These are phyloP conservation scores for Colletotrichum sojae DNA, from an alignment of 2,329 filamentous ascomycete species.

Conservation along the genomic window DNA sequence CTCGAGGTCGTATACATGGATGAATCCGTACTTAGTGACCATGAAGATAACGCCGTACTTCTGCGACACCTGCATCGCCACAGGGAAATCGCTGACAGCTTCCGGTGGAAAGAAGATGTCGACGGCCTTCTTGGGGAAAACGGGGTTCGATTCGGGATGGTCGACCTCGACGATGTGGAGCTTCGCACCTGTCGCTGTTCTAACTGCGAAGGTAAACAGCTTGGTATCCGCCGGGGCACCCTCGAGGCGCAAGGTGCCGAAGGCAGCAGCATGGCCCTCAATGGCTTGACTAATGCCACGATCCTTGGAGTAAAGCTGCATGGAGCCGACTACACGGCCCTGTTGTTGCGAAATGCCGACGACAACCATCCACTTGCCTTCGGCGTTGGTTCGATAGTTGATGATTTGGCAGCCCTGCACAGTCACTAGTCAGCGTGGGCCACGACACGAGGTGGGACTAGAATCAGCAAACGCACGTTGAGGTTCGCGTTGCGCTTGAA, in stretches of 20 bases:
- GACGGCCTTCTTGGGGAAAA: conserved; percentile 95
- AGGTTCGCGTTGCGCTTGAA: conserved; percentile 96
- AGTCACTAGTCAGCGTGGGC: conserved; percentile 11
- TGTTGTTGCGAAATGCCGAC: conserved; percentile 96
- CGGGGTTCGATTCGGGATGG: conserved; percentile 88
- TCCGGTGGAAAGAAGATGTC: conserved; percentile 98
- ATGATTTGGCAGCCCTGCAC: conserved; percentile 95
- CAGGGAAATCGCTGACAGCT: conserved; percentile 96
- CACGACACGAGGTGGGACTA: background rate
- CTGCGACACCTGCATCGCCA: conserved; percentile 96
- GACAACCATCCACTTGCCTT: conserved; percentile 98
- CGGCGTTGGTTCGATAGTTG: conserved; percentile 96
- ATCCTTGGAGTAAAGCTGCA: conserved; percentile 98
- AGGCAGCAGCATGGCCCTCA: conserved; percentile 95
- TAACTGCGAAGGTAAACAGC: conserved; percentile 96
- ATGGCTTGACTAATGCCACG: conserved; percentile 98
- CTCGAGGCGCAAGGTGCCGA: conserved; percentile 90
- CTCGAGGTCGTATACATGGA: conserved; percentile 98
- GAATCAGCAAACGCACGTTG: conserved; percentile 70
- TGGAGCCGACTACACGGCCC: conserved; percentile 92
- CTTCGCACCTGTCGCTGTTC: conserved; percentile 90
- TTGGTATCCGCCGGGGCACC: conserved; percentile 92
- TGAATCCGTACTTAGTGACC: conserved; percentile 99
- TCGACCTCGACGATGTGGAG: conserved; percentile 98
- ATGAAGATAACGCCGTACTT: conserved; percentile 98